Evolutionary conservation across 2,329 filamentous ascomycete species (phyloP).

Genomic region (Penicillium hordei): DNA sequence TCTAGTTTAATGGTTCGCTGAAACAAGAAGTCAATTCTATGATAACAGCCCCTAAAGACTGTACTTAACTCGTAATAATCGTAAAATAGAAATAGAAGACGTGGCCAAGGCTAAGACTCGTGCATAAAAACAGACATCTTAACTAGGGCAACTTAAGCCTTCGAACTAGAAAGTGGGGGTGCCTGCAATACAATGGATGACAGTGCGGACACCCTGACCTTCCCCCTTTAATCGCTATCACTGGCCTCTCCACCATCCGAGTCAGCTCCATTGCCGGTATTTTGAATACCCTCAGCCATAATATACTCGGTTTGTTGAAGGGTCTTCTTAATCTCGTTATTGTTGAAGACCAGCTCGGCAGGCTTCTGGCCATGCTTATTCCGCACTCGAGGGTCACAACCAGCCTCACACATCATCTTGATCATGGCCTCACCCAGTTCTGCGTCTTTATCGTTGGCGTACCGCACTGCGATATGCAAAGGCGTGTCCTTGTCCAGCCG

Average conservation of each 20-base stretch:
- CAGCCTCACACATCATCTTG: constrained; percentile 52
- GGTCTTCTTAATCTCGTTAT: constrained; percentile 42
- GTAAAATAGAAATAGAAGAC: constrained; percentile 14
- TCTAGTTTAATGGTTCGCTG: neutral
- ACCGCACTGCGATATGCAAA: constrained; percentile 47
- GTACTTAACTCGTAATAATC: constrained; percentile 22
- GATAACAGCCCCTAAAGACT: neutral
- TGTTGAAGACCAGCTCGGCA: constrained; percentile 46
- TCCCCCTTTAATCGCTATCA: constrained; percentile 39
- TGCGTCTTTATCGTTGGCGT: constrained; percentile 48
- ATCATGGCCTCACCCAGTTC: constrained; percentile 47
- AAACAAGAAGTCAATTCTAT: neutral
- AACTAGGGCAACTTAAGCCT: neutral
- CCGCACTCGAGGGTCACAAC: constrained; percentile 49
- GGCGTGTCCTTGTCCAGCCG: constrained; percentile 49
- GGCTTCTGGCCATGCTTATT: constrained; percentile 51
- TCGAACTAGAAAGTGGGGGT: neutral
- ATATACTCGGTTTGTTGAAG: constrained; percentile 50
- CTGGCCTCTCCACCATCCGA: constrained; percentile 42
- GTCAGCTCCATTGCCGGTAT: constrained; percentile 34
- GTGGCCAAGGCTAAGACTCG: constrained; percentile 18
- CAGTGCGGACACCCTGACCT: neutral
- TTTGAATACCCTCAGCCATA: constrained; percentile 46
- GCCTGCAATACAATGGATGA: neutral
- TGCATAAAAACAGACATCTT: constrained; percentile 12